These are phyloP conservation scores for Lachancea meyersii DNA, from an alignment of 805 yeast species.

Conservation along the genomic window DNA sequence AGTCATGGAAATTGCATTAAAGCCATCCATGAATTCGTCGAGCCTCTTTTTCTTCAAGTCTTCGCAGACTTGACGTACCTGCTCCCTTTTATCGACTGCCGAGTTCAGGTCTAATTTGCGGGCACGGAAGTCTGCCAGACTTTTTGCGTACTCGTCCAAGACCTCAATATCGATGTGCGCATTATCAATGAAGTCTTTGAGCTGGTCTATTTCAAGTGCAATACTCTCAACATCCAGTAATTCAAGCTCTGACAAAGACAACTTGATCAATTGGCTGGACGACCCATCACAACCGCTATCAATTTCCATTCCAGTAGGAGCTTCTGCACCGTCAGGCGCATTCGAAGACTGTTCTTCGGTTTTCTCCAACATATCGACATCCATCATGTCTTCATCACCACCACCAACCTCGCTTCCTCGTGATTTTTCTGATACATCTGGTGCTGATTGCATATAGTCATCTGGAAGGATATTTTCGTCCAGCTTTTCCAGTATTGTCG, in stretches of 20 bases:
- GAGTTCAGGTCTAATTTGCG: conserved; percentile 62
- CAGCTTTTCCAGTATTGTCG: conserved; percentile 25
- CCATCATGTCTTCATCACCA: background rate
- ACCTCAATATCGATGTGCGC: conserved; percentile 67
- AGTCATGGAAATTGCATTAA: conserved; percentile 75
- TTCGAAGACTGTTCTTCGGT: conserved; percentile 5
- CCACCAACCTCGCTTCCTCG: background rate
- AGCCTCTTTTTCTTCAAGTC: conserved; percentile 65
- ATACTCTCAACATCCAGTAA: conserved; percentile 43
- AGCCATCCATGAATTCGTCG: conserved; percentile 91
- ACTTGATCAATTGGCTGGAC: conserved; percentile 32
- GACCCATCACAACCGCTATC: conserved; percentile 7
- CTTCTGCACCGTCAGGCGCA: conserved; percentile 28
- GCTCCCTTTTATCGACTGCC: conserved; percentile 63
- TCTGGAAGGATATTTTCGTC: conserved; percentile 10
- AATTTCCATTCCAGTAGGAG: conserved; percentile 12
- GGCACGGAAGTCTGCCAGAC: conserved; percentile 55
- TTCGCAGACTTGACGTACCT: conserved; percentile 53
- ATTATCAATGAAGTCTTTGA: conserved; percentile 50
- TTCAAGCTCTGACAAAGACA: conserved; percentile 47
- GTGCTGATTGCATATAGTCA: background rate
- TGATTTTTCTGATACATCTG: background rate
- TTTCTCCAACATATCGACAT: background rate
- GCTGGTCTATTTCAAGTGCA: conserved; percentile 44
- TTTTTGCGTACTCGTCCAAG: conserved; percentile 65